phyloP scores from a whole-genome alignment of 177 flowering plant genomes.

The Vitis hybrid region DNA sequence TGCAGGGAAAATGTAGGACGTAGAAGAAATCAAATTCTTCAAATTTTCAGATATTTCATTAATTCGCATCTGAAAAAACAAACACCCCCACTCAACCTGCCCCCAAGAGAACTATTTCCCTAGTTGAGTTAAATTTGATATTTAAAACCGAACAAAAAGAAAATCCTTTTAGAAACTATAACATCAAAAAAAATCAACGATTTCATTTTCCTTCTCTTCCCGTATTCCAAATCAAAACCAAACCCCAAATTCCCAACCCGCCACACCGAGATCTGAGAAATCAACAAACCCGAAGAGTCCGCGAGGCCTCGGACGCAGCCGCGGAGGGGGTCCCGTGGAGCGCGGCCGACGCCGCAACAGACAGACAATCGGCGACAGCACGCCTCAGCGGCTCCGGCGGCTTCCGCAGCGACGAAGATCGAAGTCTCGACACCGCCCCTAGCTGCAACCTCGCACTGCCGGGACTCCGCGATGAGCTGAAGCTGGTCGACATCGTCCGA shows the following conservation, averaged over 20 bases:
- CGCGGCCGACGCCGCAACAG: slow-evolving; percentile 40
- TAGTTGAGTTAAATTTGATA: too few relatives aligned
- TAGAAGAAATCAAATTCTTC: too few relatives aligned
- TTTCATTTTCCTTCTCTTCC: background rate
- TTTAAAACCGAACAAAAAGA: background rate
- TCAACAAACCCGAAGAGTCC: slow-evolving; percentile 79
- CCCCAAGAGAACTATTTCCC: too few relatives aligned
- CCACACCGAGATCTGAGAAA: slow-evolving; percentile 6
- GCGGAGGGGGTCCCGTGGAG: slow-evolving; percentile 51
- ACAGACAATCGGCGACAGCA: slow-evolving; percentile 88
- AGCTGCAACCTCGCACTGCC: slow-evolving; percentile 53
- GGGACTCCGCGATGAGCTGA: slow-evolving; percentile 59
- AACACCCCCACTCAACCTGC: too few relatives aligned
- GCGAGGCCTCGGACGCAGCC: slow-evolving; percentile 64
- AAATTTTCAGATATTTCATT: too few relatives aligned
- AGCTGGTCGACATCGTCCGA: slow-evolving; percentile 46
- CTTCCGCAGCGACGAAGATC: slow-evolving; percentile 78
- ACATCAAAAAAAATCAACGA: background rate
- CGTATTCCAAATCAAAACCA: slow-evolving; percentile 1
- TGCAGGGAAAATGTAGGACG: too few relatives aligned
- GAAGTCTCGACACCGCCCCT: slow-evolving; percentile 49
- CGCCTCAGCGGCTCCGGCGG: slow-evolving; percentile 95
- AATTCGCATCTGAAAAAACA: too few relatives aligned
- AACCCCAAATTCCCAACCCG: background rate
- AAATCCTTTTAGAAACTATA: background rate